A percentile compares a stretch with the other conserved stretches of the same genome.
Evolutionary conservation across 139 green algal genomes (phyloP).

Genomic region (Picochlorum sp.): DNA sequence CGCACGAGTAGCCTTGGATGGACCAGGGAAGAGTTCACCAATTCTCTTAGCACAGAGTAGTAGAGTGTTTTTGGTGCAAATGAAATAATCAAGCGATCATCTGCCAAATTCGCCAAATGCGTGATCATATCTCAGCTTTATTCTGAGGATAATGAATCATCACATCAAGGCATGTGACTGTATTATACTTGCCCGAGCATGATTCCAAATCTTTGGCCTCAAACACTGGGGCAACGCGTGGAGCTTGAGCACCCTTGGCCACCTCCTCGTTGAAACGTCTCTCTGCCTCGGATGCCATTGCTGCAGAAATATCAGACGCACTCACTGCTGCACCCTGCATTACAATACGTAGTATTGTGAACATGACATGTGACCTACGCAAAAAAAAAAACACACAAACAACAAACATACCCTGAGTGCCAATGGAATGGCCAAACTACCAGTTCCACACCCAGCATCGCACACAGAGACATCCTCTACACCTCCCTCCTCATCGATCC

Average conservation of each 20-base stretch:
- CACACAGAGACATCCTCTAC: constrained; percentile 69
- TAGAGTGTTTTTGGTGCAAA: constrained; percentile 88
- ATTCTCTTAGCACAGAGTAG: constrained; percentile 86
- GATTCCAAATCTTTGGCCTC: constrained; percentile 81
- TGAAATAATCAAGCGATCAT: constrained; percentile 84
- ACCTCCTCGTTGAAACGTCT: constrained; percentile 40
- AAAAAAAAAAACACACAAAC: too few species aligned
- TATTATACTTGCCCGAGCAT: constrained; percentile 79
- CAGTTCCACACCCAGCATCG: constrained; percentile 92
- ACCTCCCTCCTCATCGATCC: constrained; percentile 72
- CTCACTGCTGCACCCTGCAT: constrained; percentile 59
- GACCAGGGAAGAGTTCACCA: constrained; percentile 94
- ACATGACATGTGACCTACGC: too few species aligned
- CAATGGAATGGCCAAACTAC: constrained; percentile 70
- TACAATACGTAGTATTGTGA: background rate
- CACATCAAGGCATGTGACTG: constrained; percentile 94
- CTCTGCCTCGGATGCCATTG: constrained; percentile 69
- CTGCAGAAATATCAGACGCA: constrained; percentile 82
- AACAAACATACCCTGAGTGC: constrained; percentile 36
- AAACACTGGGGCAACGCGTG: constrained; percentile 62
- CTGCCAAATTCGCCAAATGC: constrained; percentile 78
- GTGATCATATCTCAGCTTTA: constrained; percentile 89
- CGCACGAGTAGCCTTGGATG: constrained; percentile 78
- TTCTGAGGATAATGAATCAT: constrained; percentile 99
- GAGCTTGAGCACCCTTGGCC: constrained; percentile 24